Percentiles rank a stretch among this genome's conserved stretches.
Evolutionary conservation across 352 stramenopile species (phyloP).

Genomic region (Vaucheria bursata): DNA sequence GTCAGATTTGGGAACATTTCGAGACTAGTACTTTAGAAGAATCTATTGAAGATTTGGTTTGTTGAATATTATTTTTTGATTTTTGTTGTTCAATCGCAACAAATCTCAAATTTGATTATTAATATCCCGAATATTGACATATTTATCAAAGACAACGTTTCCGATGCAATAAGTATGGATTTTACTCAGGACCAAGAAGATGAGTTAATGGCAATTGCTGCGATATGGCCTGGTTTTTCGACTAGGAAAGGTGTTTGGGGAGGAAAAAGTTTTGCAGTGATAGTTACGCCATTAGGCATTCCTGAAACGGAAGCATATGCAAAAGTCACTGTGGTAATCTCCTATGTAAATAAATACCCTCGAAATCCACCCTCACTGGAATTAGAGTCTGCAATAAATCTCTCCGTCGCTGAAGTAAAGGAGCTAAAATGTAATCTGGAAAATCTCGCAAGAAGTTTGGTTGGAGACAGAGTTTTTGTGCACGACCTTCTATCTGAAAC

Average conservation of each 20-base stretch:
- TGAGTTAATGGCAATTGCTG: neutral
- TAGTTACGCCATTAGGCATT: neutral
- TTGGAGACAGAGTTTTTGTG: conserved; percentile 25
- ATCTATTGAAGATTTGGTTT: no score
- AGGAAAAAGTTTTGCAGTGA: neutral
- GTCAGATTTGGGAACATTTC: no score
- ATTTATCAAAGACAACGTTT: no score
- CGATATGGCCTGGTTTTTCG: neutral
- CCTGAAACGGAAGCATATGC: neutral
- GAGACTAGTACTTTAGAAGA: no score
- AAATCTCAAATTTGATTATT: no score
- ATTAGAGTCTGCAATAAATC: neutral
- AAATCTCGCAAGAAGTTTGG: conserved; percentile 11
- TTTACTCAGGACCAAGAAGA: conserved; percentile 2
- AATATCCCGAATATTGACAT: no score
- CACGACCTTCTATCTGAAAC: conserved; percentile 29
- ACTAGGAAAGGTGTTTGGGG: neutral
- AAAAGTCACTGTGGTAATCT: neutral
- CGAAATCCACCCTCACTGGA: neutral
- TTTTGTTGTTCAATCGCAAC: no score
- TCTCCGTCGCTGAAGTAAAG: conserved; percentile 5
- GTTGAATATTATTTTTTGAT: no score
- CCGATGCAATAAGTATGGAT: no score
- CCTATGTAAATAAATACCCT: neutral
- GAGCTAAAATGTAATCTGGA: conserved; percentile 15